Evolutionary conservation across 345 rosid species (phyloP).

Genomic region (Arabidopsis suecica): DNA sequence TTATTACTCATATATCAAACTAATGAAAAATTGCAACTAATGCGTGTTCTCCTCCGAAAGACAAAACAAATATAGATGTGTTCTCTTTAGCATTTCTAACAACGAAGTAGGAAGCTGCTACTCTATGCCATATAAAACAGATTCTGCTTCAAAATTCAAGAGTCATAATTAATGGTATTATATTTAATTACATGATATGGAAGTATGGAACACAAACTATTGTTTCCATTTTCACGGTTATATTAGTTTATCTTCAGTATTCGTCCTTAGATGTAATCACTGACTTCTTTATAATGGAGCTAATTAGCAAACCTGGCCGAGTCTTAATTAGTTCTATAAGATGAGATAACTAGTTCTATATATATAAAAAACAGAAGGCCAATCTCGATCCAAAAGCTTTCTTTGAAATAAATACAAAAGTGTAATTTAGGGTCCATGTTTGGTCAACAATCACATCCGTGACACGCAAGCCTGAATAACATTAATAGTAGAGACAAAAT

Average conservation of each 20-base stretch:
- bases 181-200: background rate
- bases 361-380: background rate
- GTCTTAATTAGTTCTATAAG: constrained; percentile 4
- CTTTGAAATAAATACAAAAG: constrained; percentile 35
- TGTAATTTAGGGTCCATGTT: constrained; percentile 34
- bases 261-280: background rate
- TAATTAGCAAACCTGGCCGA: background rate
- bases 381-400: constrained; percentile 23
- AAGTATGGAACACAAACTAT: background rate
- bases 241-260: background rate
- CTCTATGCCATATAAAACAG: background rate
- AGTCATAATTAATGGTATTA: background rate
- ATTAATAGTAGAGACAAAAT: constrained; percentile 35
- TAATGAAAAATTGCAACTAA: background rate
- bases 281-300: constrained; percentile 6
- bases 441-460: constrained; percentile 62
- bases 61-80: constrained; percentile 5
- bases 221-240: background rate
- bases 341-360: background rate
- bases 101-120: constrained; percentile 15
- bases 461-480: constrained; percentile 42
- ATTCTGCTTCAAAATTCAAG: background rate
- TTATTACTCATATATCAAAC: background rate
- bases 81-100: background rate
- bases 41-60: background rate